These are phyloP conservation scores for Pseudonitzschia multistriata DNA, from an alignment of 108 stramenopile species.

Conservation along the genomic window DNA sequence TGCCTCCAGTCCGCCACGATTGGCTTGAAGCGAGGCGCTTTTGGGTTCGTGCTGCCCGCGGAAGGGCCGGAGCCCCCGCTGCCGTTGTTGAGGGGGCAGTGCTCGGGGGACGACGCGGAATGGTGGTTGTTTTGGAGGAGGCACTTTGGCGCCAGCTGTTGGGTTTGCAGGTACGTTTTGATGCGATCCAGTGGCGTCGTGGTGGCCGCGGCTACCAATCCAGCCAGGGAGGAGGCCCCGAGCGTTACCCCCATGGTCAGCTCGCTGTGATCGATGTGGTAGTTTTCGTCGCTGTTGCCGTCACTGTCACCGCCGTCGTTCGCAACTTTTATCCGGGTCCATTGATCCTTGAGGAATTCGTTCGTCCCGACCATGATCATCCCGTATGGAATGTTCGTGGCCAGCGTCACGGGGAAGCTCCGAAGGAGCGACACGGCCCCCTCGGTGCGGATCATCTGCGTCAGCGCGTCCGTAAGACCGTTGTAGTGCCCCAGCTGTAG, in stretches of 20 bases:
- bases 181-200: slow-evolving; percentile 98
- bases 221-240: slow-evolving; percentile 82
- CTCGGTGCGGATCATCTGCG: slow-evolving; percentile 56
- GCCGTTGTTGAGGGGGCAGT: slow-evolving; percentile 12
- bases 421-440: slow-evolving; percentile 82
- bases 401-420: slow-evolving; percentile 89
- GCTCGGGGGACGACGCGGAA: slow-evolving; percentile 6
- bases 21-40: slow-evolving; percentile 42
- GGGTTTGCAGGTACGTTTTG: slow-evolving; percentile 91
- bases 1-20: slow-evolving; percentile 47
- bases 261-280: slow-evolving; percentile 15
- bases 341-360: slow-evolving; percentile 70
- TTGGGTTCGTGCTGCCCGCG: not conserved
- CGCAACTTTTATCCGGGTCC: not conserved
- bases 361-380: slow-evolving; percentile 95
- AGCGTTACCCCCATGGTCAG: slow-evolving; percentile 44
- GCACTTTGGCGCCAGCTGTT: slow-evolving; percentile 47
- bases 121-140: not conserved
- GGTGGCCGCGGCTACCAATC: slow-evolving; percentile 81
- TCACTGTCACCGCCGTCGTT: not conserved
- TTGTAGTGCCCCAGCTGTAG: slow-evolving; percentile 96
- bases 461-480: slow-evolving; percentile 57
- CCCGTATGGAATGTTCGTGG: slow-evolving; percentile 97
- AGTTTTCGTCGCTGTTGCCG: not conserved
- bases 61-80: not conserved